Base-by-base conservation (phyloP, 306 rosid genomes). In the Medicago arabica region DNA sequence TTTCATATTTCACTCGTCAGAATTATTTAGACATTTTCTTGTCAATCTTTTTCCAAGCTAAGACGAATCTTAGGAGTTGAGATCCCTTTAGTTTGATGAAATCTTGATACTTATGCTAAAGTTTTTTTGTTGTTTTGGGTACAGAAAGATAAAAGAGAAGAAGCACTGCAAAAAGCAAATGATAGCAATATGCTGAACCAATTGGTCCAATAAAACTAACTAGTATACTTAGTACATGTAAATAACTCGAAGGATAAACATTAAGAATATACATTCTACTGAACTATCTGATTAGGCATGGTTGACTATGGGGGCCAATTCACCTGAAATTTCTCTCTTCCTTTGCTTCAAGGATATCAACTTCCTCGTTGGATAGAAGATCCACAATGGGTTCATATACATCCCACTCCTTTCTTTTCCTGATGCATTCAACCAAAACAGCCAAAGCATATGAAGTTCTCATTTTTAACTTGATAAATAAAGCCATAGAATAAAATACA, bases 341-440 rank as follows among this genome's bases (percentile, higher is more conserved):
- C 83, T 89, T 89, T 62, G 99, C 93, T 90, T 90, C 92, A 76
- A 95, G 97, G 66, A 93, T 96, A 85, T 92, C 97, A 6, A 90
- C 97, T 81, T 95, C 97, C 85, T 90, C 97, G 14, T 85, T 95
- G 6, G 97, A 95, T 28, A 95, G 88, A 80, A 90, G 90, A 86
- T 92, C 99, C 51, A 95, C 97, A 73, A 89, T 92, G 63, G 97
- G 97, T 79, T 92, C 96, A 53, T 92, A 92, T 19, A 89, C 86
- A 39, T 95, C 96, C 99, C 97, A 92, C 58, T 95, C 99, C 88
- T 95, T 95, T 77, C 97, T 90, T 90, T 92, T 95, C 93, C 97
- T 90, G 93, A 83, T 31, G 81, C 81, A 88, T 78, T 73, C 79
- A 75, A 68, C 51, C 64, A 77, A 51, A 86, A 72, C 25, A 61